phyloP scores from a whole-genome alignment of 805 yeast genomes.

The Saccharomyces mikatae region DNA sequence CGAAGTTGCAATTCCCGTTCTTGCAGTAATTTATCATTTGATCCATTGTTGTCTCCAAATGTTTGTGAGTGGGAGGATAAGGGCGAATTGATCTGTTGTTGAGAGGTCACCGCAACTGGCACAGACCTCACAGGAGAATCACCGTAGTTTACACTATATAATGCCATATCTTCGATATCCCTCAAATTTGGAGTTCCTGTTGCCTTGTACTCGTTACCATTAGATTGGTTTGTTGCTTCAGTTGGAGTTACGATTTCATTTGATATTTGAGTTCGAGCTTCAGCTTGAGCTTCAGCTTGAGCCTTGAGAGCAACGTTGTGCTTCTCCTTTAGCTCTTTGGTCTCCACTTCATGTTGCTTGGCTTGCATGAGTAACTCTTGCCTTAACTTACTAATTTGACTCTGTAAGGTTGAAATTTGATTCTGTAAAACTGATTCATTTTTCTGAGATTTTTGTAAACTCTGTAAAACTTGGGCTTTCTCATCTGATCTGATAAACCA shows the following conservation, averaged over 20 bases:
- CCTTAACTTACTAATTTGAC: constrained; percentile 10
- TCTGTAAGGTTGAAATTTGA: constrained; percentile 1
- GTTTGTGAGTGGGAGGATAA: constrained; percentile 14
- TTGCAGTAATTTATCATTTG: constrained; percentile 14
- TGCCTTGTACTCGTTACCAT: constrained; percentile 8
- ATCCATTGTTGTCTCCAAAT: constrained; percentile 5
- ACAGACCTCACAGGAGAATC: constrained; percentile 18
- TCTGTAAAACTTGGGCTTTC: constrained; percentile 2
- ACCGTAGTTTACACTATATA: constrained; percentile 26
- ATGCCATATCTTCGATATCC: constrained; percentile 29
- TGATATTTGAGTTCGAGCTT: neutral
- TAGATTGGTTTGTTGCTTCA: neutral
- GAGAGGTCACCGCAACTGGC: constrained; percentile 7
- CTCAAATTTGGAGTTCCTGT: constrained; percentile 29
- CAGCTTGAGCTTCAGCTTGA: neutral
- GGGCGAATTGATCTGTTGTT: constrained; percentile 6
- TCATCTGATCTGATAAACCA: constrained; percentile 22
- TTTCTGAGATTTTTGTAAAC: neutral
- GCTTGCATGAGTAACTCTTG: constrained; percentile 2
- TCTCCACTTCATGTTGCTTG: neutral
- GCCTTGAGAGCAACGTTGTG: neutral
- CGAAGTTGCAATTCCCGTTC: constrained; percentile 29
- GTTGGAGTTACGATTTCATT: neutral
- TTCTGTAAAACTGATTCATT: neutral
- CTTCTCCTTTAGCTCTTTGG: neutral